Conservation (phyloP, 768 basidiomycete genomes). For the Russula virescens region DNA sequence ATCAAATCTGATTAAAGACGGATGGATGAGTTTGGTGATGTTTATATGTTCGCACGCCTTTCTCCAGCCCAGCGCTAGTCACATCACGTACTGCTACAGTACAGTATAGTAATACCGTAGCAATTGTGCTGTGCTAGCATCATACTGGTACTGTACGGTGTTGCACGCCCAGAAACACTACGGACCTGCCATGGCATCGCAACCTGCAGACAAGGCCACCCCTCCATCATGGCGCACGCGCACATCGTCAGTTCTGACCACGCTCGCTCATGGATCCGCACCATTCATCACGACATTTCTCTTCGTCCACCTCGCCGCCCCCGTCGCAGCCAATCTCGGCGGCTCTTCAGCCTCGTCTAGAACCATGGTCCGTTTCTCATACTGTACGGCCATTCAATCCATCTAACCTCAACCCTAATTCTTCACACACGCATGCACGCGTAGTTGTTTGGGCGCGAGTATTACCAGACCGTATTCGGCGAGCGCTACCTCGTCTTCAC, state of each 20-base stretch:
- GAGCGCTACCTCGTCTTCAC: conserved; percentile 63
- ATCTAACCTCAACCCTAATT: not conserved
- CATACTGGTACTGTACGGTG: not conserved
- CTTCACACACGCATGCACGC: not conserved
- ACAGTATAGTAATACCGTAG: too few relatives aligned
- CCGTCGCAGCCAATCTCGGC: conserved; percentile 59
- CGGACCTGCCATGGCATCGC: not conserved
- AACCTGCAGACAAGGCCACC: conserved; percentile 1
- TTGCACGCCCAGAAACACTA: not conserved
- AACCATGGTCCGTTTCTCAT: conserved; percentile 59
- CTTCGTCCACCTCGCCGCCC: conserved; percentile 73
- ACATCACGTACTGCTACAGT: too few relatives aligned
- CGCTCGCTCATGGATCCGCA: conserved; percentile 58
- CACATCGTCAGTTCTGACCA: conserved; percentile 39
- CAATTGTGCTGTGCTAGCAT: too few relatives aligned
- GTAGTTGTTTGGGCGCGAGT: conserved; percentile 77
- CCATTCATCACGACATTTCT: conserved; percentile 77
- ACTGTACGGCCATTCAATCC: too few relatives aligned
- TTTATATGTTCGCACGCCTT: too few relatives aligned
- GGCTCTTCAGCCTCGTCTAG: conserved; percentile 63
- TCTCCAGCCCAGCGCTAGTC: too few relatives aligned
- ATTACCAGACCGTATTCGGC: conserved; percentile 69
- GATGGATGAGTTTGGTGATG: too few relatives aligned
- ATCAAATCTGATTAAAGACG: too few relatives aligned
- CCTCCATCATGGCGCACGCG: conserved; percentile 9